Conservation (phyloP, 805 yeast genomes). For the Ogataea salicorniae region DNA sequence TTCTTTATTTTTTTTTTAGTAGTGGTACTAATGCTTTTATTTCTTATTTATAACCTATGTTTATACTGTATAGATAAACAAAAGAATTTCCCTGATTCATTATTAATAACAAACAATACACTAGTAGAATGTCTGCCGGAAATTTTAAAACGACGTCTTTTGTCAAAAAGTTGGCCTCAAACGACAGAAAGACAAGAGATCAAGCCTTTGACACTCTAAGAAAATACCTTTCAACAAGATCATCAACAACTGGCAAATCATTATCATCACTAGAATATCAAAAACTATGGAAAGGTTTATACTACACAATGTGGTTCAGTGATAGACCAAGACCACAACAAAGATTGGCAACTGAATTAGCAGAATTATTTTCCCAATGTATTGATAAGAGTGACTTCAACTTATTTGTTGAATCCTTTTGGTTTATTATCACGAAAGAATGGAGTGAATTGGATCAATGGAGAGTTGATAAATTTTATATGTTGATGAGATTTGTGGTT, state of each 20-base stretch:
- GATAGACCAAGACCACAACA: conserved; percentile 94
- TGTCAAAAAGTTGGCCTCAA: conserved; percentile 80
- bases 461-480: conserved; percentile 82
- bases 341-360: conserved; percentile 68
- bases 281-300: conserved; percentile 95
- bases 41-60: too few relatives aligned
- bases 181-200: conserved; percentile 69
- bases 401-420: conserved; percentile 66
- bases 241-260: conserved; percentile 32
- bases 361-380: conserved; percentile 42
- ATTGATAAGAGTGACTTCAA: conserved; percentile 40
- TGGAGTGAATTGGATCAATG: conserved; percentile 82
- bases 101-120: too few relatives aligned
- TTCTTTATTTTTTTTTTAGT: too few relatives aligned
- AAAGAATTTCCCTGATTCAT: too few relatives aligned
- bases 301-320: conserved; percentile 93
- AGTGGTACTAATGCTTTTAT: too few relatives aligned
- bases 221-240: conserved; percentile 46
- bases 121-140: background rate
- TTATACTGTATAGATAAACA: too few relatives aligned
- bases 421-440: conserved; percentile 72
- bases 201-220: conserved; percentile 63
- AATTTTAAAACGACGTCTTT: conserved; percentile 43
- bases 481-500: conserved; percentile 73
- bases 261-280: conserved; percentile 54